A percentile compares a stretch with the other conserved stretches of the same genome.
phyloP scores from a whole-genome alignment of 2,329 filamentous ascomycete genomes.

The Didymellaceae sp. region DNA sequence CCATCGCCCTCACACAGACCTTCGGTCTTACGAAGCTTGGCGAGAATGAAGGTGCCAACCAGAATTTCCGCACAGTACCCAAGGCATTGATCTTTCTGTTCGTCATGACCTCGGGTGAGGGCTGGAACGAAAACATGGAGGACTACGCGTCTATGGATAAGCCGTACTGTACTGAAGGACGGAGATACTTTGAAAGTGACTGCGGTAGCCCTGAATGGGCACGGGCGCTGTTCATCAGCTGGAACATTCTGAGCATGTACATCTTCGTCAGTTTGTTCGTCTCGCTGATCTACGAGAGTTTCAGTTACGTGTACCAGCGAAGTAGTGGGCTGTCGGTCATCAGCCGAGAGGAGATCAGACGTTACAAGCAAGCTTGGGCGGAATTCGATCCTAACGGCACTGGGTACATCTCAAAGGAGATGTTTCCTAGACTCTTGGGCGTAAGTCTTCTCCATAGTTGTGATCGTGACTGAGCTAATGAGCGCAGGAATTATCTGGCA shows the following conservation, averaged over 20 bases:
- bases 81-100: slow-evolving; percentile 94
- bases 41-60: slow-evolving; percentile 71
- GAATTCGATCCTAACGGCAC: slow-evolving; percentile 91
- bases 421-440: slow-evolving; percentile 85
- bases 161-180: slow-evolving; percentile 77
- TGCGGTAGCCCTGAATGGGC: slow-evolving; percentile 93
- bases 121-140: slow-evolving; percentile 97
- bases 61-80: slow-evolving; percentile 93
- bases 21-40: slow-evolving; percentile 95
- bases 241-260: slow-evolving; percentile 99
- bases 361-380: slow-evolving; percentile 98
- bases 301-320: slow-evolving; percentile 97
- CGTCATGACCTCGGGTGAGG: slow-evolving; percentile 90
- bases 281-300: slow-evolving; percentile 98
- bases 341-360: slow-evolving; percentile 89
- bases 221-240: slow-evolving; percentile 85
- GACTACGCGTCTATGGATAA: slow-evolving; percentile 83
- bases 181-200: slow-evolving; percentile 83
- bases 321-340: slow-evolving; percentile 91
- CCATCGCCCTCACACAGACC: slow-evolving; percentile 93
- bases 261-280: slow-evolving; percentile 99
- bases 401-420: slow-evolving; percentile 88
- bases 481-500: slow-evolving; percentile 77
- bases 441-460: slow-evolving; percentile 53
- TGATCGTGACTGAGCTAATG: slow-evolving; percentile 11